Evolutionary conservation across 2,329 filamentous ascomycete species (phyloP), one percentile per base, ranked within the genome.

Genomic region (Dactylellina drechsleri): DNA sequence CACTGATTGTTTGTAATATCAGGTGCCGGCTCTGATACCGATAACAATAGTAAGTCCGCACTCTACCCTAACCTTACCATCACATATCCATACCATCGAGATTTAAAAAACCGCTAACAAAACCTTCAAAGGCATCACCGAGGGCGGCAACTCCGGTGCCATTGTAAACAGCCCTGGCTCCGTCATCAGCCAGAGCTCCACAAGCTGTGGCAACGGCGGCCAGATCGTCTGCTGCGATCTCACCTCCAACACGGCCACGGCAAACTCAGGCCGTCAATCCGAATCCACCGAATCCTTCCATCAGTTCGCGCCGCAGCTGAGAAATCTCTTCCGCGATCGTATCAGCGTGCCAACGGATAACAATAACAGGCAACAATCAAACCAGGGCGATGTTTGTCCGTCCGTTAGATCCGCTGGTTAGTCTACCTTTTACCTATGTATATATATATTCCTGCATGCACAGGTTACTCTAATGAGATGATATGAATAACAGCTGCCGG

Each of bases 201-300:
- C 56, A 28, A 58, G 62, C 58, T 75, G 71, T 53, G 58, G 40
- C 31, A 75, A 75, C 36, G 64, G 71, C 52, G 64, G 71, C 45
- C 71, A 75, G 40, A 49, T 75, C 20, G 64, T 75, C 36, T 75
- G 71, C 58, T 75, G 71, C 45, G 64, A 75, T 45, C 62, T 53
- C 36, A 56, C 56, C 18, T 28, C 36, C 52, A 74, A 56, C 20
- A 58, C 15, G n/a, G 56, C 71, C 40, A 68, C 67, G 13, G 56
- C 71, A 40, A 68, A 75, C 64, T 45, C 58, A 13, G 64, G 71
- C 40, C 56, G 49, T 56, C 61, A 74, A 52, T 40, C 31, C 18
- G 45, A 74, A 52, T 40, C 31, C 18, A 52, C 64, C 43, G 43
- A 31, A 16, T 62, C 40, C 4, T 62, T 57, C 62, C 64, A 64